Percentiles rank a stretch among this genome's conserved stretches.
Evolutionary conservation across 805 yeast species (phyloP).

Genomic region (Myxozyma geophila): DNA sequence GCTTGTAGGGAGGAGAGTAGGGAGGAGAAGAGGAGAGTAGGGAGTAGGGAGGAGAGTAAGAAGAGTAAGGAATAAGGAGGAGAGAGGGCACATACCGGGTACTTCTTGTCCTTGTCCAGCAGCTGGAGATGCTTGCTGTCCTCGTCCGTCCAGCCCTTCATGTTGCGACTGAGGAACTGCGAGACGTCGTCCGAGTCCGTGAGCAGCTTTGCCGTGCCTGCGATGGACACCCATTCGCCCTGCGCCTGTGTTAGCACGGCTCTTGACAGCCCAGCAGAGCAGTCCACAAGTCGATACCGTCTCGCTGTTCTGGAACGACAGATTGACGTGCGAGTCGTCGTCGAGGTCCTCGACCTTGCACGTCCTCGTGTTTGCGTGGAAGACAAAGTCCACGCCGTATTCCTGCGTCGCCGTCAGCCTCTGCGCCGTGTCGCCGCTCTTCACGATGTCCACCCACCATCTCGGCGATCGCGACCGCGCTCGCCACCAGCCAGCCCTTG

Average conservation of each 20-base stretch:
- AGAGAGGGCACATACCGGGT: conserved; percentile 4
- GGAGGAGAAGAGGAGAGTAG: neutral
- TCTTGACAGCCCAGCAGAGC: too few relatives aligned
- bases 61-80: neutral
- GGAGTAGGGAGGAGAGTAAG: neutral
- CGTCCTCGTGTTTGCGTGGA: conserved; percentile 29
- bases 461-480: conserved; percentile 27
- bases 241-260: too few relatives aligned
- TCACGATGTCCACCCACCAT: conserved; percentile 13
- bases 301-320: conserved; percentile 31
- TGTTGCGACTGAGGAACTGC: conserved; percentile 9
- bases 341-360: conserved; percentile 28
- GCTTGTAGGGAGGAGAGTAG: neutral
- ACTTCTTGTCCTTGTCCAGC: conserved; percentile 7
- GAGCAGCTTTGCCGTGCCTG: conserved; percentile 26
- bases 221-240: conserved; percentile 35
- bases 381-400: conserved; percentile 31
- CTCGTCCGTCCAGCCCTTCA: conserved; percentile 22
- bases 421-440: too few relatives aligned
- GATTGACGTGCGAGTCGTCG: conserved; percentile 26
- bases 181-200: conserved; percentile 20
- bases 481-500: conserved; percentile 29
- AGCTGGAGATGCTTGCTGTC: neutral
- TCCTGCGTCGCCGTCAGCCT: neutral
- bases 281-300: too few relatives aligned